Base-by-base conservation (phyloP, 2,329 filamentous ascomycete genomes). In the Elsinoe australis region DNA sequence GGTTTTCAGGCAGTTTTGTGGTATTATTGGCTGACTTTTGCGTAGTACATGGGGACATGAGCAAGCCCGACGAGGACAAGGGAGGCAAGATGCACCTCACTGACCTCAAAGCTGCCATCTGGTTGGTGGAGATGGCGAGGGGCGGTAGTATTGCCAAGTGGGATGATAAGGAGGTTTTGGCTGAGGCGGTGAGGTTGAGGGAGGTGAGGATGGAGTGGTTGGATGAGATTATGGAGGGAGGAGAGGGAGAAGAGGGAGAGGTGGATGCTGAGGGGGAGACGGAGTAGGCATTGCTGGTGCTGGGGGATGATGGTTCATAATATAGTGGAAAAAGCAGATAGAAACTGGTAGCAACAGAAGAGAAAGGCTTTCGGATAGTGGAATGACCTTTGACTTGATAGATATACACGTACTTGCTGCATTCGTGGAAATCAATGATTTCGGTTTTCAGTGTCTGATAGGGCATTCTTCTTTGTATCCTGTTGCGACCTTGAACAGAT, bases 111-210 rank as follows among this genome's bases (percentile, higher is more conserved):
- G 39, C 39, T 3, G 39, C 39, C 12, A 9, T 44, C 12, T 29
- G 39, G 39, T 22, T 44, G 14, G 21, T 24, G 15, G 22, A 44
- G 26, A 29, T 44, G 39, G 14, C 14, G 12, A 29, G 15, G 10
- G 39, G 39, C 5, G 24, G 24, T 3, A 24, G 21, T 21, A 32
- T 44, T 18, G 39, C 39, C 8, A 32, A 44, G 14, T 44, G 28
- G 4, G 39, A 44, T n/a, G 39, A 44, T 24, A 26, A 14, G n/a
- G 39, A 44, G 14, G 39, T 44, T 14, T 15, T 44, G 24, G 28
- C 12, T 21, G 39, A 44, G 39, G 39, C 39, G 26, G 39, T 44
- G 39, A 44, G 39, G 39, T 44, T 44, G 39, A 44, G 39, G 26
- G 24, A 44, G 3, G 26, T 44, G 8, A 29, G 39, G 15, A 18